phyloP scores from a whole-genome alignment of 371 early-diverging fungal species.

The Mucor mucedo region DNA sequence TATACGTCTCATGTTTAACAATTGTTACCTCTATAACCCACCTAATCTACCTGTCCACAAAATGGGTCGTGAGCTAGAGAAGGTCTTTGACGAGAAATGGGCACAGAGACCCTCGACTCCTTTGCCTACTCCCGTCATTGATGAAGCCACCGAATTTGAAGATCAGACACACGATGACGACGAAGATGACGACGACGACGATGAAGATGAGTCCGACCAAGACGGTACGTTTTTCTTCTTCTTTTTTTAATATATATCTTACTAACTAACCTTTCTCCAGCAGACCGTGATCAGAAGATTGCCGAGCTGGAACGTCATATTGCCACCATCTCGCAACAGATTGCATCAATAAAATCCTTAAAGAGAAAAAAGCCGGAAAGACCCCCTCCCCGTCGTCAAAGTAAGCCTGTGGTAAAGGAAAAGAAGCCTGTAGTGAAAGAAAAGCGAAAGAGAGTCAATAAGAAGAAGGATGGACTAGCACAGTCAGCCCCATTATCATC shows the following conservation, averaged over 20 bases:
- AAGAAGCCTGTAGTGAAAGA: conserved; percentile 28
- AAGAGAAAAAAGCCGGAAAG: conserved; percentile 60
- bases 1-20: conserved; percentile 86
- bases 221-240: conserved; percentile 36
- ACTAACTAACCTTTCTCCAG: not conserved
- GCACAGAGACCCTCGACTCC: conserved; percentile 58
- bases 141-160: conserved; percentile 13
- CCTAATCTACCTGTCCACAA: conserved; percentile 87
- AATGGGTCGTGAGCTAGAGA: conserved; percentile 81
- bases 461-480: conserved; percentile 20
- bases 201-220: conserved; percentile 33
- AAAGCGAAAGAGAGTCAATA: conserved; percentile 27
- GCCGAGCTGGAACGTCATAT: conserved; percentile 70
- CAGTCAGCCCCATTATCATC: not conserved
- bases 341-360: conserved; percentile 65
- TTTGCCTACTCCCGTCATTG: conserved; percentile 14
- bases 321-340: conserved; percentile 65
- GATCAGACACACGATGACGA: conserved; percentile 5
- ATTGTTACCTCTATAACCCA: conserved; percentile 96
- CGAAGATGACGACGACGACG: conserved; percentile 30
- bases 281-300: conserved; percentile 59
- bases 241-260: not conserved
- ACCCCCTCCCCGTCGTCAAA: conserved; percentile 29
- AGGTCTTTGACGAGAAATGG: conserved; percentile 89
- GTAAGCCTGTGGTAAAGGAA: conserved; percentile 29